Percentiles rank a stretch among this genome's conserved stretches.
Evolutionary conservation across 129 eudicot genomes (phyloP).

Genomic region (sunflower (Helianthus annuus)): HanXRQr2.0-SUNRISE NC_035434.2:172155193-172155692

Average conservation of each 20-base stretch:
- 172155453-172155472: conserved; percentile 79
- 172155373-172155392: conserved; percentile 49
- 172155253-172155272: conserved; percentile 24
- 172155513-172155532: conserved; percentile 71
- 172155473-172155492: conserved; percentile 86
- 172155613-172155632: conserved; percentile 90
- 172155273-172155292: conserved; percentile 27
- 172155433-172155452: conserved; percentile 72
- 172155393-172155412: conserved; percentile 38
- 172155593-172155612: conserved; percentile 58
- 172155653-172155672: conserved; percentile 76
- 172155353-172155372: not conserved
- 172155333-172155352: conserved; percentile 32
- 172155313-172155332: conserved; percentile 35
- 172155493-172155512: conserved; percentile 74
- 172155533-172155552: conserved; percentile 81
- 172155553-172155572: conserved; percentile 84
- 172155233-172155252: conserved; percentile 1
- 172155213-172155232: conserved; percentile 26
- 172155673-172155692: conserved; percentile 80
- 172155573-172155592: conserved; percentile 92
- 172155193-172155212: conserved; percentile 32
- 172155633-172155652: conserved; percentile 81
- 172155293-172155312: conserved; percentile 35
- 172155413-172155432: conserved; percentile 69